phyloP scores from a whole-genome alignment of 306 rosid genomes.

The Cucumis hystrix region DNA sequence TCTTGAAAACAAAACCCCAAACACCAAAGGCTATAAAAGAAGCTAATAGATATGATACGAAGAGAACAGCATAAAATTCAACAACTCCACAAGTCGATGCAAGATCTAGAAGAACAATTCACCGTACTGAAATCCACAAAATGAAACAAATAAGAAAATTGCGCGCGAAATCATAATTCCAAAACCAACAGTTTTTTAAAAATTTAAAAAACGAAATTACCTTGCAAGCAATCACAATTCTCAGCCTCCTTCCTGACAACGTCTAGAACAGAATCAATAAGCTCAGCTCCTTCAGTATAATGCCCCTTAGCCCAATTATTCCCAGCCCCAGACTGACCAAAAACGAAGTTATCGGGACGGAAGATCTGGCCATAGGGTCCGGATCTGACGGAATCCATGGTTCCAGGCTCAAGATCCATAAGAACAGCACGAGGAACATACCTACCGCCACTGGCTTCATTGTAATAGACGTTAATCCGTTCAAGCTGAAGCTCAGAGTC shows the following conservation, averaged over 20 bases:
- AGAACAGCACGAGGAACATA: conserved; percentile 40
- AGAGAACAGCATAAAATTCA: neutral
- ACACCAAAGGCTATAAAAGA: neutral
- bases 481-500: conserved; percentile 37
- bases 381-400: conserved; percentile 39
- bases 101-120: neutral
- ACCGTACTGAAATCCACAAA: neutral
- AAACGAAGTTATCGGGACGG: conserved; percentile 39
- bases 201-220: neutral
- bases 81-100: neutral
- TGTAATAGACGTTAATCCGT: conserved; percentile 35
- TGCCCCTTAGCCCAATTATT: conserved; percentile 47
- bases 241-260: conserved; percentile 42
- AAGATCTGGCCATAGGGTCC: conserved; percentile 35
- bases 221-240: conserved; percentile 43
- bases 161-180: neutral
- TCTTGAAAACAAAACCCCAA: neutral
- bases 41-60: neutral
- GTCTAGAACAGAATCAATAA: conserved; percentile 38
- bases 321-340: conserved; percentile 44
- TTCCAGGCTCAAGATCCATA: conserved; percentile 48
- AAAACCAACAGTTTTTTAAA: neutral
- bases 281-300: conserved; percentile 41
- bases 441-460: conserved; percentile 39
- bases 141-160: neutral